A percentile compares a stretch with the other conserved stretches of the same genome.
These are phyloP conservation scores for Peltaster fructicola DNA, from an alignment of 2,329 filamentous ascomycete genomes.

Conservation along the genomic window DNA sequence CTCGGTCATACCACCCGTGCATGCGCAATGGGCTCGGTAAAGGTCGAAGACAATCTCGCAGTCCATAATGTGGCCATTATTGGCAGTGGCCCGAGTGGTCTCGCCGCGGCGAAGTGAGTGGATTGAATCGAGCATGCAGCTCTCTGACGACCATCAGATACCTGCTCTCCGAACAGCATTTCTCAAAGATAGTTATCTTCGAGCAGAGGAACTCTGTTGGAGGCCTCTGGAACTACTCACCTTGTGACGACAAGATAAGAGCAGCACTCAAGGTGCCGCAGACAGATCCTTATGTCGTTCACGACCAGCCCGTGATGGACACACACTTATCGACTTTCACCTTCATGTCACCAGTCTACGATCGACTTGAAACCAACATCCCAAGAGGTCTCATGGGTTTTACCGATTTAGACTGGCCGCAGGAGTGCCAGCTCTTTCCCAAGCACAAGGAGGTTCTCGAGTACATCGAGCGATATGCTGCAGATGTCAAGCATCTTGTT, in stretches of 20 bases:
- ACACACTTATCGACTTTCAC: no score
- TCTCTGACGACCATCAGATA: slow-evolving; percentile 32
- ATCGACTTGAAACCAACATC: slow-evolving; percentile 71
- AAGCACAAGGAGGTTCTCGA: slow-evolving; percentile 49
- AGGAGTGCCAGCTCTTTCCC: slow-evolving; percentile 55
- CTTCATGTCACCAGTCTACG: slow-evolving; percentile 74
- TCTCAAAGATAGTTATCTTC: slow-evolving; percentile 55
- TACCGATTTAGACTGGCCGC: slow-evolving; percentile 39
- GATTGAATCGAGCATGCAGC: neutral
- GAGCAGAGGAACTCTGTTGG: slow-evolving; percentile 65
- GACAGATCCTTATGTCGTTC: slow-evolving; percentile 33
- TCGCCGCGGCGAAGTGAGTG: slow-evolving; percentile 52
- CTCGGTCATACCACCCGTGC: no score
- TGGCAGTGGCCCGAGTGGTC: slow-evolving; percentile 64
- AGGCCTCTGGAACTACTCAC: slow-evolving; percentile 72
- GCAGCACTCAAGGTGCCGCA: slow-evolving; percentile 41
- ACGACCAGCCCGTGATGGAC: neutral
- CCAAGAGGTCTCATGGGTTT: slow-evolving; percentile 66
- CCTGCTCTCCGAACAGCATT: slow-evolving; percentile 51
- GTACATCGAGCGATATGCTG: slow-evolving; percentile 57
- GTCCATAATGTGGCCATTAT: slow-evolving; percentile 56
- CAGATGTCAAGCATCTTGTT: slow-evolving; percentile 49
- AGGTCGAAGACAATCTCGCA: slow-evolving; percentile 16
- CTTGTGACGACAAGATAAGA: slow-evolving; percentile 27
- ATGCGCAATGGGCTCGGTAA: slow-evolving; percentile 22